Evolutionary conservation across 2,329 filamentous ascomycete genomes (phyloP).

Genomic region (Epichloe hybrida): DNA sequence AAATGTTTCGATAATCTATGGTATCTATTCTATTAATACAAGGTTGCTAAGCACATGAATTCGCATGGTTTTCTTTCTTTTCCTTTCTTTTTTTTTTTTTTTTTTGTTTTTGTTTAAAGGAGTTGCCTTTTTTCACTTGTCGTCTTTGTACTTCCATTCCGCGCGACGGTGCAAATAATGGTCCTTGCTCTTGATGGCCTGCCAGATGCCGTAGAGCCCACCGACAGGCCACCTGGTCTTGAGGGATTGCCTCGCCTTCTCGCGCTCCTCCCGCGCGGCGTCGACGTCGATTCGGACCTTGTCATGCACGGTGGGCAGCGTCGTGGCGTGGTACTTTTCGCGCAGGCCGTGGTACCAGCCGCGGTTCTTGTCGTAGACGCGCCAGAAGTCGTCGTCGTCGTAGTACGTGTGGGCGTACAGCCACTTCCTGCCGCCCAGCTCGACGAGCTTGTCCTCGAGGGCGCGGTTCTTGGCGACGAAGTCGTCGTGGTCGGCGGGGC

Average conservation of each 20-base stretch:
- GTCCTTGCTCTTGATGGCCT: constrained; percentile 43
- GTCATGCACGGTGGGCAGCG: constrained; percentile 54
- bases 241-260: constrained; percentile 25
- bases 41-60: not conserved
- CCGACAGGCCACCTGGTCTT: constrained; percentile 41
- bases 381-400: constrained; percentile 56
- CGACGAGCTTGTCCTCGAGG: constrained; percentile 54
- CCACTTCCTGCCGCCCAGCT: constrained; percentile 71
- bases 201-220: constrained; percentile 45
- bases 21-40: constrained; percentile 1
- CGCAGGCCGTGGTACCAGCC: constrained; percentile 50
- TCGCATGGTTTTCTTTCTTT: too few species aligned
- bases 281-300: constrained; percentile 49
- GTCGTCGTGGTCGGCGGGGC: constrained; percentile 38
- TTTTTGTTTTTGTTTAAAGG: too few species aligned
- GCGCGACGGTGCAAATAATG: constrained; percentile 39
- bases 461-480: constrained; percentile 58
- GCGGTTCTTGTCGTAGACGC: constrained; percentile 38
- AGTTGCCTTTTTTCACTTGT: not conserved
- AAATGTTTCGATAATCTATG: not conserved
- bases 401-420: constrained; percentile 81
- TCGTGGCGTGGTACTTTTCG: constrained; percentile 45
- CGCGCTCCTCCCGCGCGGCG: constrained; percentile 25
- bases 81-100: too few species aligned
- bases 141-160: constrained; percentile 37